Base-by-base conservation (phyloP, 2,329 filamentous ascomycete species). In the Curvularia eragrostidis region DNA sequence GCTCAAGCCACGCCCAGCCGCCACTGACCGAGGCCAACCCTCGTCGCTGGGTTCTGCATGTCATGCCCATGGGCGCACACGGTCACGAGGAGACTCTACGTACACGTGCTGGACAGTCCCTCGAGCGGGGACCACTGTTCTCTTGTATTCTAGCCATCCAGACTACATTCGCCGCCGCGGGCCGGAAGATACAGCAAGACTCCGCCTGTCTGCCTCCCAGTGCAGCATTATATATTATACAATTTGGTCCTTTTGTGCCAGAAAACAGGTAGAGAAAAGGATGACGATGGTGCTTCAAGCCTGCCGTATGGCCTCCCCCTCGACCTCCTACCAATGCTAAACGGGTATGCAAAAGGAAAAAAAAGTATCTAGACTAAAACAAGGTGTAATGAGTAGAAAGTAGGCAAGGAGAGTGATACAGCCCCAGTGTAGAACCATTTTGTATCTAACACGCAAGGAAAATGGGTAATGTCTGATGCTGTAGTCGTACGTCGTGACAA, bases 181-280 rank as follows among this genome's bases (percentile, higher is more conserved):
- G 24, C 44, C 30, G 44, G 32, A 54, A 51, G 43, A 28, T 47
- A 30, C 56, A 51, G 30, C 28, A 58, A 26, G 19, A 18, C 12
- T 43, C 41, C 26, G 23, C 23, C 23, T 44, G 54, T 18, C 59
- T 52, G 38, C 51, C 51, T 42, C 56, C 39, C 56, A 43, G 52
- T 36, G 67, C 66, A 68, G 67, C 66, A 70, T 72, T 68, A 69
- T 48, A 59, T 69, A 71, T 68, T 72, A 72, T 66, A 71, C 66
- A 69, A 43, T 54, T 50, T 32, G 18, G 21, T 38, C 38, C 26
- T 19, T 38, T 44, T 38, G 30, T 54, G 36, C 47, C 52, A 53
- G 49, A 53, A 36, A 30, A 47, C 18, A 24, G 48, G 48, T 32
- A 21, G 44, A 58, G 44, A 49, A 46, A n/a, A 28, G 21, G 38